Conservation (phyloP, 805 yeast genomes). For the Candida lessepsii region DNA sequence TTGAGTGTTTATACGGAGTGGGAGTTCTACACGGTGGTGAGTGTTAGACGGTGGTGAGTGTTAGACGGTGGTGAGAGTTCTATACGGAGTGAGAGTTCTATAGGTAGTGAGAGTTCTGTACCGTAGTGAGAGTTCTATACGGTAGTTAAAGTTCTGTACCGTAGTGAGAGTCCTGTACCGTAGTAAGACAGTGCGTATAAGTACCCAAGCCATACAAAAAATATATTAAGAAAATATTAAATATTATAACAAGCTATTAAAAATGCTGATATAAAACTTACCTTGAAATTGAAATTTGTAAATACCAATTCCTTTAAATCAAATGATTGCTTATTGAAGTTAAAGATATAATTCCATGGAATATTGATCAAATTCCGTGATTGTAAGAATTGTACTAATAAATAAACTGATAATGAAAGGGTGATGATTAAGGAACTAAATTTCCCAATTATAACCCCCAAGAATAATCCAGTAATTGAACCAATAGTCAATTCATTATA, state of each 20-base stretch:
- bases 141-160: no score
- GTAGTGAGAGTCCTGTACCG: no score
- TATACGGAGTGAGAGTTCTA: no score
- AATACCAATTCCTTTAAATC: slow-evolving; percentile 52
- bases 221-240: slow-evolving; percentile 12
- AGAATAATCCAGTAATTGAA: slow-evolving; percentile 56
- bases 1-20: no score
- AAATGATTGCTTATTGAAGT: slow-evolving; percentile 33
- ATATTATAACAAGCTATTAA: slow-evolving; percentile 58
- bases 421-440: slow-evolving; percentile 53
- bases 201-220: no score
- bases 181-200: no score
- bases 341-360: slow-evolving; percentile 40
- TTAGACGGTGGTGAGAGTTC: no score
- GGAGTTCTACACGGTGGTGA: no score
- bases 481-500: slow-evolving; percentile 66
- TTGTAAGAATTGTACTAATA: slow-evolving; percentile 52
- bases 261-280: slow-evolving; percentile 54
- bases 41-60: no score
- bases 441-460: slow-evolving; percentile 63
- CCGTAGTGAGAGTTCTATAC: no score
- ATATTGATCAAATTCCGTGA: slow-evolving; percentile 51
- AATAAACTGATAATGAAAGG: slow-evolving; percentile 44
- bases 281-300: slow-evolving; percentile 60
- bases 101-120: no score